Conservation (phyloP, 106 monocot genomes). For the Dendrobium nobile region DNA sequence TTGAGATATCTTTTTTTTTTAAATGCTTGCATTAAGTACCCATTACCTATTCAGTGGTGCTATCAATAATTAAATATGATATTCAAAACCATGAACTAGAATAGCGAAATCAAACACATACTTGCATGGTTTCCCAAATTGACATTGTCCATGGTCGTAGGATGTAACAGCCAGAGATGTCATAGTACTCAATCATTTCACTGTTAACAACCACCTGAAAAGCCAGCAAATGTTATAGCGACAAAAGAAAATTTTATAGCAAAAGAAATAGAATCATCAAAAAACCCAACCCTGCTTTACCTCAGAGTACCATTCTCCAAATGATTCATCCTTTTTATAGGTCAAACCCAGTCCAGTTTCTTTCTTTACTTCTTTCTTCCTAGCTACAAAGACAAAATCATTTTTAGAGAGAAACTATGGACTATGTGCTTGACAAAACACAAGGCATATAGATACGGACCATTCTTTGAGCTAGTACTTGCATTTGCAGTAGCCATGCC, state of each 20-base stretch:
- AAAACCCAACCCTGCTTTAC: slow-evolving; percentile 14
- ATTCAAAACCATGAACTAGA: background rate
- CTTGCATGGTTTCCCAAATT: slow-evolving; percentile 68
- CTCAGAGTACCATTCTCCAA: slow-evolving; percentile 99
- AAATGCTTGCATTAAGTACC: background rate
- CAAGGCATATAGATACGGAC: background rate
- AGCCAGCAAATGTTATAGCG: background rate
- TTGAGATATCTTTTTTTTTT: too few species aligned
- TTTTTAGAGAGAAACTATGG: background rate
- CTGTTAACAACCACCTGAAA: slow-evolving; percentile 71
- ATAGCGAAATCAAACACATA: slow-evolving; percentile 18
- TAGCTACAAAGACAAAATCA: slow-evolving; percentile 24
- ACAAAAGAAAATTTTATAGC: background rate
- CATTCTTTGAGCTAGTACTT: slow-evolving; percentile 5
- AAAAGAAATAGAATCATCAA: background rate
- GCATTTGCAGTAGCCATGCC: slow-evolving; percentile 2
- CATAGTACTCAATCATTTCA: slow-evolving; percentile 95
- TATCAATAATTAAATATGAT: background rate
- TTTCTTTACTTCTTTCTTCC: slow-evolving; percentile 93
- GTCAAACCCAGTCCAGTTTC: slow-evolving; percentile 82
- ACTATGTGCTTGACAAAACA: background rate
- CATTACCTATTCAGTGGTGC: background rate
- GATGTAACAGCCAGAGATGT: slow-evolving; percentile 91
- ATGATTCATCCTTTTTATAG: slow-evolving; percentile 81
- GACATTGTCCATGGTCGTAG: slow-evolving; percentile 81